phyloP scores from a whole-genome alignment of 768 basidiomycete species.

The Suillus fuscotomentosus region DNA sequence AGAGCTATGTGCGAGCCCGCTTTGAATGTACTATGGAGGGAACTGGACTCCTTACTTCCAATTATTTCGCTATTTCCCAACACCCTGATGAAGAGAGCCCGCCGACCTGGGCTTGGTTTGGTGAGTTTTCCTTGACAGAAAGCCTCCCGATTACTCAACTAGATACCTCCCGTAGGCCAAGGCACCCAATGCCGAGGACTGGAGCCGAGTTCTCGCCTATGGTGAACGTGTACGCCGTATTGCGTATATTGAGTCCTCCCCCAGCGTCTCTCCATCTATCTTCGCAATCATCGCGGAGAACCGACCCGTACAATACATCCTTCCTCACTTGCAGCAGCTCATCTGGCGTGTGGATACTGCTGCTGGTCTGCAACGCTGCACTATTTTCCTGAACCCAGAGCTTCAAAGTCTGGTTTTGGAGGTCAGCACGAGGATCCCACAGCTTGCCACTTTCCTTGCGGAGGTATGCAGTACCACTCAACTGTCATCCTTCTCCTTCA shows the following conservation, averaged over 20 bases:
- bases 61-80: conserved; percentile 71
- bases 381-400: conserved; percentile 64
- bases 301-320: conserved; percentile 59
- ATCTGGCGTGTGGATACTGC: conserved; percentile 72
- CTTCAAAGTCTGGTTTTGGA: conserved; percentile 63
- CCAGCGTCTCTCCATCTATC: conserved; percentile 60
- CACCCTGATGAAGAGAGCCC: conserved; percentile 63
- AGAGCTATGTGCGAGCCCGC: conserved; percentile 70
- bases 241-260: conserved; percentile 66
- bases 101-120: conserved; percentile 74
- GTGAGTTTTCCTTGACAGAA: conserved; percentile 40
- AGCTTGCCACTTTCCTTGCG: conserved; percentile 60
- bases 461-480: conserved; percentile 63
- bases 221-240: conserved; percentile 67
- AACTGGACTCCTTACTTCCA: conserved; percentile 72
- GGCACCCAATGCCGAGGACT: conserved; percentile 65
- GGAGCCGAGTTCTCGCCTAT: conserved; percentile 64
- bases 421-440: conserved; percentile 53
- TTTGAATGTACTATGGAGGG: conserved; percentile 72
- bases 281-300: conserved; percentile 67
- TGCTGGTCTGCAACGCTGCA: conserved; percentile 61
- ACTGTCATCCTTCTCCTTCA: conserved; percentile 67
- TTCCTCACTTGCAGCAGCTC: conserved; percentile 68
- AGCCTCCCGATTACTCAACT: conserved; percentile 8
- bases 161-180: conserved; percentile 41